Conservation (phyloP, 768 basidiomycete genomes). For the Rhizopogon roseolus region DNA sequence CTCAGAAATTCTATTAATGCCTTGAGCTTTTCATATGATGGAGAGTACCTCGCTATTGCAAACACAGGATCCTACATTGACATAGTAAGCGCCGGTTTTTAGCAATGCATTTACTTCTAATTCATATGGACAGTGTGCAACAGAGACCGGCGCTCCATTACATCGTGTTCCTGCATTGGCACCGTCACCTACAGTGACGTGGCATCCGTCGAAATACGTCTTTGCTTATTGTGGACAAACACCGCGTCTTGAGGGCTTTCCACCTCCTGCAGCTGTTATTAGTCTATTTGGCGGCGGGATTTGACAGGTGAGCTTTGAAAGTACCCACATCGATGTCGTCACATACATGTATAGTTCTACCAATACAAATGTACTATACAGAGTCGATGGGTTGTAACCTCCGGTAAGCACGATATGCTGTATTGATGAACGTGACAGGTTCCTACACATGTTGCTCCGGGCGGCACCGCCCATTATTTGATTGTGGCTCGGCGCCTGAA, state of each 20-base stretch:
- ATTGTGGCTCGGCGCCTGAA: too few species aligned
- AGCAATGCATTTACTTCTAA: background rate
- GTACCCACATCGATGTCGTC: background rate
- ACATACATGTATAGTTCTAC: background rate
- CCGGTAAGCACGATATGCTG: too few species aligned
- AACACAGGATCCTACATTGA: slow-evolving; percentile 71
- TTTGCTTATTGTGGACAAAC: slow-evolving; percentile 81
- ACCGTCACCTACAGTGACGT: slow-evolving; percentile 69
- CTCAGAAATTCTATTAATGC: slow-evolving; percentile 64
- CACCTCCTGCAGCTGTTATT: slow-evolving; percentile 61
- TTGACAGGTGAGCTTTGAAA: slow-evolving; percentile 5
- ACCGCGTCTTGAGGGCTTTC: slow-evolving; percentile 57
- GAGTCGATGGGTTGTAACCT: background rate
- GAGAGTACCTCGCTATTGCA: slow-evolving; percentile 78
- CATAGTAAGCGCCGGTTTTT: slow-evolving; percentile 48
- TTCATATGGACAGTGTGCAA: slow-evolving; percentile 53
- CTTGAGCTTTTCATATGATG: slow-evolving; percentile 78
- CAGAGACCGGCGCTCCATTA: slow-evolving; percentile 68
- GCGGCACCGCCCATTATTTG: too few species aligned
- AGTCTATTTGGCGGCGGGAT: slow-evolving; percentile 63
- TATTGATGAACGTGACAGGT: too few species aligned
- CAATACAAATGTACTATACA: background rate
- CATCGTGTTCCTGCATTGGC: slow-evolving; percentile 74
- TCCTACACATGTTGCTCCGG: too few species aligned
- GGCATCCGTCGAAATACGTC: slow-evolving; percentile 81